phyloP scores from a whole-genome alignment of 495 filamentous ascomycete genomes.

The Penicillium egyptiacum region DNA sequence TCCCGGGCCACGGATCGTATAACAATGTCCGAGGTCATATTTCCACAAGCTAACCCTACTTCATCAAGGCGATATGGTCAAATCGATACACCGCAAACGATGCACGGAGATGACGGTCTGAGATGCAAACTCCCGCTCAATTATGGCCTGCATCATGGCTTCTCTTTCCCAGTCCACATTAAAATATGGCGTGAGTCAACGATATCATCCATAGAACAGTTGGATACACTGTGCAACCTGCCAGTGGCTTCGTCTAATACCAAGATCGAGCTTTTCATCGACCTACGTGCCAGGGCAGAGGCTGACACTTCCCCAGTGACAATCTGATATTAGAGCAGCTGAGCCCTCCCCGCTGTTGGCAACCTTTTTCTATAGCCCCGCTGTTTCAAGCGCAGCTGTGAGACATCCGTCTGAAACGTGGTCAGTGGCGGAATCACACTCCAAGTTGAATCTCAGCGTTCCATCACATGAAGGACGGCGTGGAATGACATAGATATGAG shows the following conservation, averaged over 20 bases:
- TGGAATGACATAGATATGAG: background rate
- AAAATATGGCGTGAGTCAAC: background rate
- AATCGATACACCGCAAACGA: conserved; percentile 41
- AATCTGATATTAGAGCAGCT: conserved; percentile 11
- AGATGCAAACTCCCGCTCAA: conserved; percentile 32
- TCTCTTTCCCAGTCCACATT: conserved; percentile 31
- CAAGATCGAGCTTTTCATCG: conserved; percentile 13
- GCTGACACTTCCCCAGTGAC: conserved; percentile 25
- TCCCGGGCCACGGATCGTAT: conserved; percentile 9
- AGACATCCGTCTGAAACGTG: conserved; percentile 10
- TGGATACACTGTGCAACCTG: conserved; percentile 23
- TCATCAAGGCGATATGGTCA: conserved; percentile 42
- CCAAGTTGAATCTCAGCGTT: background rate
- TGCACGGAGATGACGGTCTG: conserved; percentile 50
- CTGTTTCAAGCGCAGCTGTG: conserved; percentile 7
- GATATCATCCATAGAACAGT: background rate
- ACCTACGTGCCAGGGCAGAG: conserved; percentile 26
- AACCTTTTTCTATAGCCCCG: conserved; percentile 33
- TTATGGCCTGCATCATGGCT: conserved; percentile 23
- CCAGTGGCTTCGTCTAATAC: conserved; percentile 33
- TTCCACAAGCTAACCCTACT: conserved; percentile 37
- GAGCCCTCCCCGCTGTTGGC: conserved; percentile 15
- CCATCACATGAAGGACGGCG: background rate
- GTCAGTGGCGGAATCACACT: background rate
- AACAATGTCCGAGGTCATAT: conserved; percentile 34